Base-by-base conservation (phyloP, 441 rosid genomes). In the Populus hybrid region DNA sequence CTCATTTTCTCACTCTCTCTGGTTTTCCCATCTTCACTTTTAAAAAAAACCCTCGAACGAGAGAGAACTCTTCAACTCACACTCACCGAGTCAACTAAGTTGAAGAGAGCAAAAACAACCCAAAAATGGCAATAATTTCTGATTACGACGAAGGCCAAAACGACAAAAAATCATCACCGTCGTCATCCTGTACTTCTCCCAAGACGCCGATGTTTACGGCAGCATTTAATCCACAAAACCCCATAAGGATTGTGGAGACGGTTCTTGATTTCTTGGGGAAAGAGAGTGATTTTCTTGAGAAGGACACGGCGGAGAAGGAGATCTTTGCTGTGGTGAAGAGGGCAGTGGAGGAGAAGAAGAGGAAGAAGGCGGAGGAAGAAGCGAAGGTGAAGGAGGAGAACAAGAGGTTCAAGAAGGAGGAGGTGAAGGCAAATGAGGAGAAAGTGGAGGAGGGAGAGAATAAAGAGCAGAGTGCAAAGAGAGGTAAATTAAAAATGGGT, bases 71-170 rank as follows among this genome's bases (percentile, higher is more conserved):
- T 2, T 50, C 8, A 2, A 16, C 21, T 16, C 61, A 16, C 61
- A 23, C 65, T 66, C 67, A 6, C 42, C 38, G 35, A 38, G 40
- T 4, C 73, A 88, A 26, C 11, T 4, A 28, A 18, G 57, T 8
- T 65, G 24, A 2, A 70, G 76, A 12, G 5, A 32, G 23, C 63
- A 12, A 8, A 11, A 21, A 35, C 34, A 20, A 54, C 21, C 61
- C 61, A 18, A 16, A 1, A 23, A 83, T 95, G 99, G 98, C 94
- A 77, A 91, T 93, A 50, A 89, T 95, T 77, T 92, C 99, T 10
- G 99, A 93, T 67, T 87, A 80, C 35, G 85, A 87, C 40, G 99
- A 93, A 35, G 92, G 89, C 35, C 76, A 69, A 26, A 74, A 34
- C 6, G 76, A 66, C 36, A 75, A 83, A 23, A 85, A 88, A 67